Base-by-base conservation (phyloP, 2,329 filamentous ascomycete genomes). In the Madurella fahalii region DNA sequence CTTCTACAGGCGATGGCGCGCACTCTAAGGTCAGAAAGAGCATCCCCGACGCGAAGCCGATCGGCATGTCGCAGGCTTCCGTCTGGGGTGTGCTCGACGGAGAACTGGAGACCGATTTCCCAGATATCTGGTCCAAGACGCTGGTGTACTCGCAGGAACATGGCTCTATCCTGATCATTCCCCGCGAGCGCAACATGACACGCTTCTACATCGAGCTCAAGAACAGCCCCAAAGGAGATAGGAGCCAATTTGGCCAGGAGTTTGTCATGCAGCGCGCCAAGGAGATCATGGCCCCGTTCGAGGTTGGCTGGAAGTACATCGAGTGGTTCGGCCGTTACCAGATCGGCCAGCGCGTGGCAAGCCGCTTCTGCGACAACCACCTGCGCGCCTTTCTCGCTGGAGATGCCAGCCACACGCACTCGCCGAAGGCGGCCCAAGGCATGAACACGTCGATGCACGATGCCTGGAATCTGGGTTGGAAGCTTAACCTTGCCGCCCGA, bases 281-380 rank as follows among this genome's bases (percentile, higher is more conserved):
- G 63, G 76, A 80, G 61, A 84, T 85, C 54, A 78, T 85, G 72
- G 74, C 75, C 5, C 82, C 82, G 1, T 85, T 80, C 64, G 71
- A 69, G 50, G 71, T 84, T 42, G 72, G 78, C 46, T 85, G 82
- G 81, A 78, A 76, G 61, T 79, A 79, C 50, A 74, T 83, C 48
- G 74, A 85, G 69, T 90, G 86, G 85, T 90, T 89, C 72, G 86
- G 85, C 44, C 82, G 84, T 42, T 90, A 89, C 66, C 79, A 84
- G 61, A 84, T 89, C 54, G 83, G 85, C 11, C 85, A 89, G 71
- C 81, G 87, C 16, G 79, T 90, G 18, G 87, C 87, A 2, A 82
- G 82, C 60, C 78, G 81, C 45, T 91, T 90, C 71, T 80, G 82
- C 60, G 82, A 86, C 63, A 75, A 80, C 45, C 72, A 83, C 56